A percentile compares a stretch with the other conserved stretches of the same genome.
phyloP scores from a whole-genome alignment of 495 filamentous ascomycete species.

The Penicillium chermesinum region DNA sequence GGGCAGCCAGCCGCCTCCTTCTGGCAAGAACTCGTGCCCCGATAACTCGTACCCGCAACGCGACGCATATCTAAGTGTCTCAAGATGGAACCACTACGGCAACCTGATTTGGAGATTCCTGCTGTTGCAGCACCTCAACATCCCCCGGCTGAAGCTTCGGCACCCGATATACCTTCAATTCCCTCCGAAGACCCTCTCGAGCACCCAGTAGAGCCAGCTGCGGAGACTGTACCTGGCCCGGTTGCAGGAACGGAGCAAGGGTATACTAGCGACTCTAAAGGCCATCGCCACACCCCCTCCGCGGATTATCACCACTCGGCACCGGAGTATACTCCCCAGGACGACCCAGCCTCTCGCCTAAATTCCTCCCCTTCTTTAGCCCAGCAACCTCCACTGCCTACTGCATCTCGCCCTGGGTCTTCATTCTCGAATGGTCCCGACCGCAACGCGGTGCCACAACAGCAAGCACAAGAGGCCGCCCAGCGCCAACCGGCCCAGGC shows the following conservation, averaged over 20 bases:
- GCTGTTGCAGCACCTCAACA: conserved; percentile 27
- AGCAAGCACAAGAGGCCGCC: conserved; percentile 37
- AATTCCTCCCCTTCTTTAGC: conserved; percentile 33
- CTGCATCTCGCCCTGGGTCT: conserved; percentile 47
- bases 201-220: conserved; percentile 29
- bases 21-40: not conserved
- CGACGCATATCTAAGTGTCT: not conserved
- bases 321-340: conserved; percentile 37
- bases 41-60: conserved; percentile 3
- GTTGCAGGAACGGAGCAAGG: conserved; percentile 25
- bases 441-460: conserved; percentile 35
- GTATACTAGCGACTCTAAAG: conserved; percentile 42
- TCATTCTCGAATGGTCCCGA: conserved; percentile 45
- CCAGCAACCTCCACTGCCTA: conserved; percentile 39
- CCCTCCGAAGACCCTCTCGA: conserved; percentile 3
- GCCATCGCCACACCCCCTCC: conserved; percentile 41
- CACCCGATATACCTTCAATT: conserved; percentile 10
- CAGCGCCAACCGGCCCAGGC: conserved; percentile 38
- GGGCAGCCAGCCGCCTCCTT: conserved; percentile 6
- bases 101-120: conserved; percentile 18
- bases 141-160: conserved; percentile 20
- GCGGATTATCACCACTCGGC: conserved; percentile 40
- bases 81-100: conserved; percentile 29
- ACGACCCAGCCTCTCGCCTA: conserved; percentile 39
- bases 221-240: not conserved